These are phyloP conservation scores for Sutorius australiensis DNA, from an alignment of 768 basidiomycete species.

Conservation along the genomic window DNA sequence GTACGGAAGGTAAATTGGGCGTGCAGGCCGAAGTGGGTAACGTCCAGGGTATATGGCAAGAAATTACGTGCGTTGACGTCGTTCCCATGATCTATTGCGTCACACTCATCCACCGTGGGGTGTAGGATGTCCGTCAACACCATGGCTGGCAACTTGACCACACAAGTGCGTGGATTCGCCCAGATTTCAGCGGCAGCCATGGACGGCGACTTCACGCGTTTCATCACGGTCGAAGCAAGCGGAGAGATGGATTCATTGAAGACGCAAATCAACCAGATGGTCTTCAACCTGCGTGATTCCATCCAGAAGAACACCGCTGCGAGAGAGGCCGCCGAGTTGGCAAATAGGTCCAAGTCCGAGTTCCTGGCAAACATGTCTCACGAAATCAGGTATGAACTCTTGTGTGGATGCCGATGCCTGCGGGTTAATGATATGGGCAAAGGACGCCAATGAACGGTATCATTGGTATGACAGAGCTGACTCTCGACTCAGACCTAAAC, in stretches of 20 bases:
- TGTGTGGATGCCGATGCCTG: neutral
- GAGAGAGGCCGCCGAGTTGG: conserved; percentile 93
- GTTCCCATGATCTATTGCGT: neutral
- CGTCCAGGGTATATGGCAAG: conserved; percentile 97
- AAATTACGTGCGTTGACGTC: conserved; percentile 76
- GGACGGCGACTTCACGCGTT: conserved; percentile 97
- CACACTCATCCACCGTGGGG: neutral
- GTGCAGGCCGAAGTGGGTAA: conserved; percentile 97
- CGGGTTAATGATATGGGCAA: conserved; percentile 11
- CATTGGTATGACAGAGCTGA: conserved; percentile 99
- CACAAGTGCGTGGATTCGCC: conserved; percentile 97
- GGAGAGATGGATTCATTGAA: conserved; percentile 99
- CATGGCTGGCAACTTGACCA: conserved; percentile 96
- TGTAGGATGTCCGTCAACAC: conserved; percentile 90
- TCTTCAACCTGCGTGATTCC: conserved; percentile 91
- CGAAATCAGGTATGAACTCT: conserved; percentile 78
- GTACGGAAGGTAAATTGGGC: conserved; percentile 97
- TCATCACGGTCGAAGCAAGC: conserved; percentile 97
- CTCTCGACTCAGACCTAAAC: conserved; percentile 93
- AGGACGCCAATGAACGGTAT: conserved; percentile 99
- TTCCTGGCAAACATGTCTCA: conserved; percentile 99
- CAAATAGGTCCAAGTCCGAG: conserved; percentile 96
- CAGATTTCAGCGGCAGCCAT: conserved; percentile 98
- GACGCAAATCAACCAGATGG: conserved; percentile 99
- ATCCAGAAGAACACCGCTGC: conserved; percentile 99